Evolutionary conservation across 352 stramenopile species (phyloP), one percentile per base, ranked within the genome.

Genomic region (Phytophthora rubi): DNA sequence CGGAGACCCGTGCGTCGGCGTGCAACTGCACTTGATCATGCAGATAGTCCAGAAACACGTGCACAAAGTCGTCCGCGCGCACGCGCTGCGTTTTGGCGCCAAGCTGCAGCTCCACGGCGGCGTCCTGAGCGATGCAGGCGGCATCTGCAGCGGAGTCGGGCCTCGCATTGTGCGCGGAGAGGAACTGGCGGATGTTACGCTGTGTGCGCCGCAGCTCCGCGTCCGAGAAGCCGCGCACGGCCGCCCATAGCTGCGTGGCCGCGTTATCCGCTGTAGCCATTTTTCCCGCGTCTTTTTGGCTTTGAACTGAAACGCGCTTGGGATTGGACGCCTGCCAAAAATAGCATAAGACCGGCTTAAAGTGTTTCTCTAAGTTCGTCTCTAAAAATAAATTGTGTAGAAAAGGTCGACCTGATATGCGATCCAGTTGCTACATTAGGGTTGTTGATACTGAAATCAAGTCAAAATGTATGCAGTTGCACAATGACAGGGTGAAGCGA

Each of bases 181-280:
- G 53, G 49, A 65, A 67, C 4, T 60, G 16, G 13, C 61, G 28
- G 26, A 71, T 70, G 21, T 45, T 63, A 2, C 16, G 10, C 28
- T 71, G 48, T 9, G 65, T 16, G 15, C 16, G 18, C 45, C 53
- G 33, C 28, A 76, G 59, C 12, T 86, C 65, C 21, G 39, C 54
- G 53, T 77, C 73, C 13, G 72, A 75, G 26, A 85, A 62, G 21
- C 16, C 30, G 8, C 73, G 69, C 21, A 85, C 57, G 0, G 67
- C 53, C n/a, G 57, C 64, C 75, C 75, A 83, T 37, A 83, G 66
- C 54, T 78, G 67, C 39, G 53, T 44, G 52, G 62, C 62, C 28
- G 55, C 56, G 45, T 33, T 35, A 28, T 60, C 23, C 6, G 52
- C 60, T 47, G 39, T 21, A 47, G 39, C 39, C 39, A 47, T 47